Evolutionary conservation across 192 early-diverging fungal genomes (phyloP), one percentile per base, ranked within the genome.

Genomic region (Cladochytrium replicatum): DNA sequence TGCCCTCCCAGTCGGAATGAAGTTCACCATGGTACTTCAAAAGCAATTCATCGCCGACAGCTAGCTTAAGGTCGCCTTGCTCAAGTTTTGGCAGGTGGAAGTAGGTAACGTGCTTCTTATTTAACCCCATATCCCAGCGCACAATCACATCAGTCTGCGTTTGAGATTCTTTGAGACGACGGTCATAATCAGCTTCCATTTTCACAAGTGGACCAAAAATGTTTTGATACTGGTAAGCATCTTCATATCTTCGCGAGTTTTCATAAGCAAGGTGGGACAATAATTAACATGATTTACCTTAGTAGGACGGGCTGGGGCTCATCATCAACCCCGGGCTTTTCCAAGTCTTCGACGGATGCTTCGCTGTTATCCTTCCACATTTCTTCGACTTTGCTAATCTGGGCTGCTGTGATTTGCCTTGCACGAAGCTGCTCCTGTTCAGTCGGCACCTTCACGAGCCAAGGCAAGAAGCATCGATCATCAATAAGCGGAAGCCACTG

Each of bases 401-500:
- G 88, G 50, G 75, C 69, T 7, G 82, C 67, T 4, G 77, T 86
- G 29, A 99, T 83, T 34, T 85, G 77, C 26, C 91, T 78, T n/a
- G 88, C 80, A 11, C 84, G 78, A 24, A 80, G 72, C 56, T 87
- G 80, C 59, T 94, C 91, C 49, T 83, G 72, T 38, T 87, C 87
- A 3, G 83, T 71, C 3, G 96, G 96, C 15, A 83, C 72, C 38
- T 88, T 91, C 11, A 99, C 89, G 13, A 99, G 71, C 96, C 96
- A 99, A 26, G 83, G 79, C 28, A 99, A 63, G 41, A 99, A 89
- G 31, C 84, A 81, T n/a, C 91, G 77, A 56, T 99, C 91, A 48
- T 88, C 84, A 46, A 99, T 94, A 55, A 99, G 74, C 9, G 96
- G 91, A 60, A 90, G 76, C 96, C 96, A 99, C 53, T 97, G 91